phyloP scores from a whole-genome alignment of 169 alveolate genomes.

The Besnoitia besnoiti region DNA sequence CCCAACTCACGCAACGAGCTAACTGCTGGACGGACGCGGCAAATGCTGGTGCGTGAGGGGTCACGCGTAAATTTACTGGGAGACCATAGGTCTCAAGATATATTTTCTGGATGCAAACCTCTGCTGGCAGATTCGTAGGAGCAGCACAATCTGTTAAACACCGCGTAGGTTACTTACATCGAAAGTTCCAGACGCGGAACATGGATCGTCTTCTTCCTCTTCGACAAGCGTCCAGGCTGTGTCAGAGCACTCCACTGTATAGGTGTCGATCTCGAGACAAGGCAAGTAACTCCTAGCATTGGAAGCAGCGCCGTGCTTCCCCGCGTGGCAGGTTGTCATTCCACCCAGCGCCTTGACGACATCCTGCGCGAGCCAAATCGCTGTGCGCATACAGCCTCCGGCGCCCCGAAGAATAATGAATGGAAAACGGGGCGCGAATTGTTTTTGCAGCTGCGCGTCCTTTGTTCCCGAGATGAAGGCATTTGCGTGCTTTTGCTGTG shows the following conservation, averaged over 20 bases:
- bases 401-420: conserved; percentile 47
- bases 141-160: too few relatives aligned
- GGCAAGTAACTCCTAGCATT: background rate
- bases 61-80: too few relatives aligned
- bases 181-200: background rate
- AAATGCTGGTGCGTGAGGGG: too few relatives aligned
- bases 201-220: background rate
- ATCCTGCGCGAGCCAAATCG: conserved; percentile 60
- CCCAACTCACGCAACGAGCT: too few relatives aligned
- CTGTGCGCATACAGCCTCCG: conserved; percentile 62
- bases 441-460: background rate
- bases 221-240: background rate
- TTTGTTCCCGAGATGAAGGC: background rate
- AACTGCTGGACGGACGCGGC: too few relatives aligned
- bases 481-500: background rate
- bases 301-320: background rate
- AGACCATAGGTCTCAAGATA: too few relatives aligned
- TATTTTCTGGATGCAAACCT: too few relatives aligned
- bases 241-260: conserved; percentile 2
- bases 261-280: background rate
- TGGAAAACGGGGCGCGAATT: conserved; percentile 37
- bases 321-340: background rate
- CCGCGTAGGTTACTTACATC: background rate
- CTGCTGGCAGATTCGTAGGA: too few relatives aligned
- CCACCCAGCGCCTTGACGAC: conserved; percentile 62